A percentile compares a stretch with the other conserved stretches of the same genome.
Evolutionary conservation across 371 early-diverging fungal genomes (phyloP).

Genomic region (Mortierella sp.): DNA sequence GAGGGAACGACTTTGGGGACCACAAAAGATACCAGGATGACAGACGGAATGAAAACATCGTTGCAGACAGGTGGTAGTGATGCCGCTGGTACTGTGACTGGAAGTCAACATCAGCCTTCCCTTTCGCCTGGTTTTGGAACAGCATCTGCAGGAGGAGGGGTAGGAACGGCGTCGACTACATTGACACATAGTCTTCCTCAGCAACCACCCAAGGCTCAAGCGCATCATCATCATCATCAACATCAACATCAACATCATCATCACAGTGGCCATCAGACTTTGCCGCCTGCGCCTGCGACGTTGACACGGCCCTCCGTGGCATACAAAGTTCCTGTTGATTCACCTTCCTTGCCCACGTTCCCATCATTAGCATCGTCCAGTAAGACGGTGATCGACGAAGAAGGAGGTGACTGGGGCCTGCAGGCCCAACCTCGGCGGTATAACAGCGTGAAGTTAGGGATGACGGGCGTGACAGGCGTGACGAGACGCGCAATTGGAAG

Average conservation of each 20-base stretch:
- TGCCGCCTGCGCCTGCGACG: conserved; percentile 10
- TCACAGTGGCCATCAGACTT: neutral
- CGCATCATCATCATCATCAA: neutral
- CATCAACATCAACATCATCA: neutral
- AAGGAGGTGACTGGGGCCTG: conserved; percentile 42
- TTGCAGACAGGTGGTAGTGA: too few species aligned
- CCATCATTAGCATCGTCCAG: neutral
- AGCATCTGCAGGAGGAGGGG: too few species aligned
- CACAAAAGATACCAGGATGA: neutral
- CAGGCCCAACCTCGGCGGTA: conserved; percentile 43
- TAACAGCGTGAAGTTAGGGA: conserved; percentile 43
- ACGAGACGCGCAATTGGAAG: conserved; percentile 50
- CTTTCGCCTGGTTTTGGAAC: too few species aligned
- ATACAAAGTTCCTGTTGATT: conserved; percentile 15
- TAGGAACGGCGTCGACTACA: too few species aligned
- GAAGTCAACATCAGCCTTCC: too few species aligned
- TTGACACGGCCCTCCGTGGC: conserved; percentile 18
- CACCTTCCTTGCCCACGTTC: neutral
- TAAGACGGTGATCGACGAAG: conserved; percentile 43
- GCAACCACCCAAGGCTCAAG: neutral
- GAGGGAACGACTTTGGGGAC: neutral
- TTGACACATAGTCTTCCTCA: neutral
- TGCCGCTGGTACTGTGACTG: too few species aligned
- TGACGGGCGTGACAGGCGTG: conserved; percentile 40
- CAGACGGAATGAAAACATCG: neutral